Percentiles rank a stretch among this genome's conserved stretches.
Evolutionary conservation across 2,329 filamentous ascomycete genomes (phyloP).

Genomic region (Fusarium sp.): DNA sequence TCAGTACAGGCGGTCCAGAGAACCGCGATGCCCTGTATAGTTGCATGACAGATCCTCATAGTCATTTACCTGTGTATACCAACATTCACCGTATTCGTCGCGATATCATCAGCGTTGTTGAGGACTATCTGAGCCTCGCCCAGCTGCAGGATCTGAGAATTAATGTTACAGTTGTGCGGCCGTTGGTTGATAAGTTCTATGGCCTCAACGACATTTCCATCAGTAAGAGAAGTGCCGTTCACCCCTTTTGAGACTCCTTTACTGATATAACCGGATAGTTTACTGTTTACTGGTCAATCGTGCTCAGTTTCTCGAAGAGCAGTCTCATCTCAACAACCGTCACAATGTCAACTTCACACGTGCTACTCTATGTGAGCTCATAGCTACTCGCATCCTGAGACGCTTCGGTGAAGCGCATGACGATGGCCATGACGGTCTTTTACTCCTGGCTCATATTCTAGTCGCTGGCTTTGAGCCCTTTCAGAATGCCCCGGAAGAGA

Average conservation of each 20-base stretch:
- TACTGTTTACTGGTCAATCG: conserved; percentile 88
- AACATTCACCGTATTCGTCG: conserved; percentile 79
- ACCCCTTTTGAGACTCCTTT: background rate
- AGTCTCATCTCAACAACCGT: conserved; percentile 78
- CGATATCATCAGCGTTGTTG: conserved; percentile 72
- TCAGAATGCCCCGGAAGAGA: conserved; percentile 79
- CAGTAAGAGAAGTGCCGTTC: conserved; percentile 56
- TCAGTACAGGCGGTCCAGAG: conserved; percentile 47
- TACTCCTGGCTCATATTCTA: conserved; percentile 81
- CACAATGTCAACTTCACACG: conserved; percentile 85
- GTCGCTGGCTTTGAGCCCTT: conserved; percentile 89
- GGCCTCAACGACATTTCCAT: conserved; percentile 83
- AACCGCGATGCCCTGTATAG: conserved; percentile 58
- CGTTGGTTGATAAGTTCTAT: conserved; percentile 86
- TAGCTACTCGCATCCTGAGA: conserved; percentile 81
- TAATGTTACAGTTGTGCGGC: conserved; percentile 82
- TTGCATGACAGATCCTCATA: conserved; percentile 68
- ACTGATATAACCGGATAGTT: conserved; percentile 59
- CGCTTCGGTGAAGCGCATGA: conserved; percentile 83
- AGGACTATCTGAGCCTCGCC: conserved; percentile 74
- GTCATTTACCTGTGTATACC: conserved; percentile 77
- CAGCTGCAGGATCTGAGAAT: conserved; percentile 85
- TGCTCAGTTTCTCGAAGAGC: conserved; percentile 81
- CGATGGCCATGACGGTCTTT: conserved; percentile 74
- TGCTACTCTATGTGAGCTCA: conserved; percentile 82